Percentiles rank a stretch among this genome's conserved stretches.
Evolutionary conservation across 1,139 yeast genomes (phyloP).

Genomic region (Scheffersomyces stambukii): DNA sequence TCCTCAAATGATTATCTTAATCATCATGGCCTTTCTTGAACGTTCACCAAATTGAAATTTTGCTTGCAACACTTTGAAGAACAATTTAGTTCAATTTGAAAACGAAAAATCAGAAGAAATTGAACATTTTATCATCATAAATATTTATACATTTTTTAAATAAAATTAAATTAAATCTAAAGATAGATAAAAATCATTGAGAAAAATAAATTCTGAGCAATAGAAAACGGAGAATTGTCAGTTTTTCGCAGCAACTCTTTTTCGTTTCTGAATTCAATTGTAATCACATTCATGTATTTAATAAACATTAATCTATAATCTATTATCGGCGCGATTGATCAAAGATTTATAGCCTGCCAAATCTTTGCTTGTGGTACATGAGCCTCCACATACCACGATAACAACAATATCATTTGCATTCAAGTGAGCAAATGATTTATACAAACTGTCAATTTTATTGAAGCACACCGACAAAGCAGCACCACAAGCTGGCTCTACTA

Average conservation of each 20-base stretch:
- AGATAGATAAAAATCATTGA: too few relatives aligned
- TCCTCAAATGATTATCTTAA: too few relatives aligned
- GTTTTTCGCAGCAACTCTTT: neutral
- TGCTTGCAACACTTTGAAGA: too few relatives aligned
- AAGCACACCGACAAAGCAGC: conserved; percentile 57
- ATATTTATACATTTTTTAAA: too few relatives aligned
- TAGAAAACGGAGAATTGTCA: neutral
- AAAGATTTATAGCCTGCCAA: conserved; percentile 5
- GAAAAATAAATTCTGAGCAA: neutral
- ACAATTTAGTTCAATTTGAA: too few relatives aligned
- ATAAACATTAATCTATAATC: neutral
- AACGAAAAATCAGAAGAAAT: too few relatives aligned
- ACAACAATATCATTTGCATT: conserved; percentile 48
- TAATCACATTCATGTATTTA: neutral
- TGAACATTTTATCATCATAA: too few relatives aligned
- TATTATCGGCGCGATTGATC: too few relatives aligned
- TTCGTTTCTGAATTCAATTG: neutral
- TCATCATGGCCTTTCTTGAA: too few relatives aligned
- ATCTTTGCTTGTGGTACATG: conserved; percentile 30
- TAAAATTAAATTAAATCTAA: too few relatives aligned
- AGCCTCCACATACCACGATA: conserved; percentile 65
- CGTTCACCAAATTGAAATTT: too few relatives aligned
- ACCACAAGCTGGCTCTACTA: conserved; percentile 77
- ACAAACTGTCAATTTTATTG: conserved; percentile 29
- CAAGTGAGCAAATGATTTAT: conserved; percentile 27